Evolutionary conservation across 1,139 yeast genomes (phyloP), one percentile per base, ranked within the genome.

Genomic region (Zygotorulaspora mrakii): DNA sequence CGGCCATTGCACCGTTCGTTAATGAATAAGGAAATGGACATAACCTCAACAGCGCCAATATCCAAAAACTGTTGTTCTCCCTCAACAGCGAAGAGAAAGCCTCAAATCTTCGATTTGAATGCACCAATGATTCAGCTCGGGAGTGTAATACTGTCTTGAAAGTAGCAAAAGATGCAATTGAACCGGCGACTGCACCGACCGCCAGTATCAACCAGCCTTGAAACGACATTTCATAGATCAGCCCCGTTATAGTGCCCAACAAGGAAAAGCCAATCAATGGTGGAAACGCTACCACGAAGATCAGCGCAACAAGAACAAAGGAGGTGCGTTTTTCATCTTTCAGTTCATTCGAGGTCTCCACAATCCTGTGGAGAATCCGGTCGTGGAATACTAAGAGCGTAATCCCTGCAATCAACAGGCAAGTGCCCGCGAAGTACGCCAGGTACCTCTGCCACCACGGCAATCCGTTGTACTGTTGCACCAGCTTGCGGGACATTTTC

Each of bases 11-110:
- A 3, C 96, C 97, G 57, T 91, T 91, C 0, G 94, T 82, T 31
- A 89, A 67, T 3, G 96, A 86, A 59, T 89, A 91, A 0, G 98
- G 97, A 53, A 89, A 73, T 0, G 98, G 98, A 53, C 96, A 87
- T 43, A 89, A 64, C 41, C 96, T 70, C 31, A 91, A 74, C 59
- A 89, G 70, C 40, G 82, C 74, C 40, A 91, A 65, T 30, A 91
- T 64, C 46, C 78, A 61, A 45, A 88, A 73, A 43, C 86, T 80
- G 47, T 80, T 83, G 37, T 74, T 70, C 41, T 79, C 80, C 49
- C 80, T 85, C 47, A 91, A 64, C 5, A 88, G 83, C 43, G 80
- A 79, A 1, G 88, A 74, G 50, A 91, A 75, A 1, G 95, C 89
- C 48, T 80, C 74, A 50, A 91, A 78, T 47, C 76, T 77, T 39